Conservation (phyloP, 495 filamentous ascomycete species). For the Neurospora sp. region DNA sequence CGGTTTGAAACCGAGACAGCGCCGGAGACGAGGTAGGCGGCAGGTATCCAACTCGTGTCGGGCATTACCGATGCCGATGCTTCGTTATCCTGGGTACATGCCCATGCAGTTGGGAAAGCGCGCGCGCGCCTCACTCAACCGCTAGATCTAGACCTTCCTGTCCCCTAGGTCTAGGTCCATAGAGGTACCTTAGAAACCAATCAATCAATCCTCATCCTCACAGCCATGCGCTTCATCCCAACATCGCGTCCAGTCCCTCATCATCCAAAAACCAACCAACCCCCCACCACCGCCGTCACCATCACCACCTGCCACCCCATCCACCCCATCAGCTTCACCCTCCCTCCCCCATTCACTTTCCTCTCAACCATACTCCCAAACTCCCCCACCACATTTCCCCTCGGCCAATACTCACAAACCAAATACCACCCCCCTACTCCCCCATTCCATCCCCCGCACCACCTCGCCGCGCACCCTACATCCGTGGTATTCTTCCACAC, state of each 20-base stretch:
- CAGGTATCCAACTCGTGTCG: background rate
- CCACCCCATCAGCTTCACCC: background rate
- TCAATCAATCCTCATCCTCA: background rate
- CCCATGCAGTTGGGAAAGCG: no score
- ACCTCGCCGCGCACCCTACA: slow-evolving; percentile 57
- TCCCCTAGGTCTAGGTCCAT: background rate
- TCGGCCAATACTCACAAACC: slow-evolving; percentile 71
- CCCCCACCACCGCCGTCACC: background rate
- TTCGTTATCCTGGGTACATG: background rate
- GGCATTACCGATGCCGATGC: background rate
- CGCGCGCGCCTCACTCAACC: background rate
- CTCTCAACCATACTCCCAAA: slow-evolving; percentile 42
- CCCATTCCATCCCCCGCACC: slow-evolving; percentile 38
- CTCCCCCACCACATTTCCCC: slow-evolving; percentile 60
- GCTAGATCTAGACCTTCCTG: background rate
- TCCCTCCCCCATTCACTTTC: slow-evolving; percentile 11
- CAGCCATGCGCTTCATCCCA: background rate
- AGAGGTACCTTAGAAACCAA: background rate
- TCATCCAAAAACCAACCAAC: background rate
- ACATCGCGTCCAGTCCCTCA: background rate
- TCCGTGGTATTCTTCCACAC: slow-evolving; percentile 64
- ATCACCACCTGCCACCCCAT: background rate
- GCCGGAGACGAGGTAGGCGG: background rate
- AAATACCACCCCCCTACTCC: slow-evolving; percentile 50
- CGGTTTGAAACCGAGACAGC: background rate